phyloP scores from a whole-genome alignment of 2,329 filamentous ascomycete genomes.

The Coniochaeta sp. region DNA sequence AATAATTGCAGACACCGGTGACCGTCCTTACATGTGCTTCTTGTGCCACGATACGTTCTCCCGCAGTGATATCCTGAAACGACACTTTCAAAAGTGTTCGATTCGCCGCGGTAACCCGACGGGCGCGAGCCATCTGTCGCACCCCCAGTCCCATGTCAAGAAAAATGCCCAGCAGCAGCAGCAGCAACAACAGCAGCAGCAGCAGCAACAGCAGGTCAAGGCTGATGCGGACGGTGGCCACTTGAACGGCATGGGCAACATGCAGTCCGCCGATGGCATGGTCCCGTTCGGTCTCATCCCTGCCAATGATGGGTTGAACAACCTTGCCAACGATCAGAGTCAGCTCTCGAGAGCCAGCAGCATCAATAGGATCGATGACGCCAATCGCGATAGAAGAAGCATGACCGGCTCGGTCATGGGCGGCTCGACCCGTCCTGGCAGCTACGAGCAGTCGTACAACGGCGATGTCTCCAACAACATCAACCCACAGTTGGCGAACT shows the following conservation, averaged over 20 bases:
- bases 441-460: conserved; percentile 47
- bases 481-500: conserved; percentile 55
- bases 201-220: conserved; percentile 2
- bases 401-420: conserved; percentile 47
- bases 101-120: conserved; percentile 93
- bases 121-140: conserved; percentile 87
- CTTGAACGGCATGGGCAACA: conserved; percentile 53
- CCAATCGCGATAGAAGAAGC: conserved; percentile 48
- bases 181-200: not conserved
- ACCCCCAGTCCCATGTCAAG: conserved; percentile 83
- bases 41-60: conserved; percentile 97
- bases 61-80: conserved; percentile 94
- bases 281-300: conserved; percentile 36
- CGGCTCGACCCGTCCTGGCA: conserved; percentile 30
- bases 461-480: conserved; percentile 49
- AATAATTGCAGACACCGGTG: conserved; percentile 70
- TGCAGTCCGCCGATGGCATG: conserved; percentile 45
- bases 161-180: conserved; percentile 44
- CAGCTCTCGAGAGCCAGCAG: conserved; percentile 55
- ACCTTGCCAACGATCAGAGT: conserved; percentile 51
- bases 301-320: conserved; percentile 50
- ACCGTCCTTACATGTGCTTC: conserved; percentile 96
- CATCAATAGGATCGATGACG: conserved; percentile 50
- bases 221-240: conserved; percentile 47
- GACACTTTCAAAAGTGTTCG: conserved; percentile 98